A percentile compares a stretch with the other conserved stretches of the same genome.
These are phyloP conservation scores for Cryptococcus sp. DNA, from an alignment of 1,284 basidiomycete species.

Conservation along the genomic window DNA sequence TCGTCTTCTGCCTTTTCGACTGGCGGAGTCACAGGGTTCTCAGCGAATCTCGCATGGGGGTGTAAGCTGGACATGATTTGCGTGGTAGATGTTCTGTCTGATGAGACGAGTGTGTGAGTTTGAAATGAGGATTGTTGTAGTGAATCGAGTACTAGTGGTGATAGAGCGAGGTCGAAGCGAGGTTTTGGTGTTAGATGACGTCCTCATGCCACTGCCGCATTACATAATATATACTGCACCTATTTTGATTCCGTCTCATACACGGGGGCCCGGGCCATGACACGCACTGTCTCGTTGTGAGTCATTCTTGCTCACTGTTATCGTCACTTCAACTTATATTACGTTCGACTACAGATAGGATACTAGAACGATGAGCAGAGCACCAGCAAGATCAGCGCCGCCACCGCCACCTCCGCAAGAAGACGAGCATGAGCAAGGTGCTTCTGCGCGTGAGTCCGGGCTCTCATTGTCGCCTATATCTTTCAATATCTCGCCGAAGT, in stretches of 20 bases:
- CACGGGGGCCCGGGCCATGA: too few species aligned
- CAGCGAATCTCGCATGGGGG: slow-evolving; percentile 26
- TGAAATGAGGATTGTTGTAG: background rate
- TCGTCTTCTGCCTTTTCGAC: slow-evolving; percentile 25
- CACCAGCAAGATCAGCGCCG: slow-evolving; percentile 39
- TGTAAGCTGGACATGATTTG: slow-evolving; percentile 23
- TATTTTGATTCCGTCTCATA: too few species aligned
- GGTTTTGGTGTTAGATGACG: too few species aligned
- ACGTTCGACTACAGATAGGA: too few species aligned
- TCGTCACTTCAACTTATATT: too few species aligned
- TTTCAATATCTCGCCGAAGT: background rate
- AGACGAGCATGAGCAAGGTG: slow-evolving; percentile 38
- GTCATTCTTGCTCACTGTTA: background rate
- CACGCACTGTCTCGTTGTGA: too few species aligned
- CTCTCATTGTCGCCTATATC: too few species aligned
- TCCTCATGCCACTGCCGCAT: too few species aligned
- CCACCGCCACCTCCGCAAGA: slow-evolving; percentile 42
- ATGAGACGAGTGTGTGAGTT: slow-evolving; percentile 15
- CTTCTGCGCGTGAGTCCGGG: slow-evolving; percentile 41
- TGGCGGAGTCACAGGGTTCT: slow-evolving; percentile 24
- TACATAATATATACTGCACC: too few species aligned
- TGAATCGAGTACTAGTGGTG: background rate
- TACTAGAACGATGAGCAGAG: slow-evolving; percentile 26
- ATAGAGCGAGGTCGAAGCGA: too few species aligned
- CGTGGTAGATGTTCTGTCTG: background rate